Percentiles rank a stretch among this genome's conserved stretches.
Conservation (phyloP, 768 basidiomycete genomes). For the Galerina sulciceps region DNA sequence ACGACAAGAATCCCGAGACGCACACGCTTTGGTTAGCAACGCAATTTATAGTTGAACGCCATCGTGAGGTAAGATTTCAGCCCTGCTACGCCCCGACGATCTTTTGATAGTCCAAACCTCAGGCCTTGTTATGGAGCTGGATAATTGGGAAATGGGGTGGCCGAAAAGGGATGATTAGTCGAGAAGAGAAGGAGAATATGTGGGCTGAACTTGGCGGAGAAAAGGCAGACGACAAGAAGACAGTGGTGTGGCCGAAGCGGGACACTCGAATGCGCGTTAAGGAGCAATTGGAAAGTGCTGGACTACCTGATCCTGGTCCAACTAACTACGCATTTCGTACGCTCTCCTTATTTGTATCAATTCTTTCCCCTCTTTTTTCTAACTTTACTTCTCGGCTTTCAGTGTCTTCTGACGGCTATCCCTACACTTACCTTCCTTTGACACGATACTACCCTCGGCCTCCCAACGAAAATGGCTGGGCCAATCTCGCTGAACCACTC, state of each 20-base stretch:
- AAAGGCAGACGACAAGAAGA: background rate
- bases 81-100: background rate
- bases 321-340: constrained; percentile 4
- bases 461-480: background rate
- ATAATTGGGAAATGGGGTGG: constrained; percentile 1
- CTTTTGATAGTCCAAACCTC: background rate
- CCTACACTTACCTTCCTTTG: constrained; percentile 1
- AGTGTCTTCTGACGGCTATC: constrained; percentile 3
- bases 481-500: background rate
- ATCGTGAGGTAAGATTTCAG: background rate
- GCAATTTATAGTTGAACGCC: constrained; percentile 2
- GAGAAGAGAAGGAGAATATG: background rate
- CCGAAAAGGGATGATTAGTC: background rate
- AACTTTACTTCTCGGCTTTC: background rate
- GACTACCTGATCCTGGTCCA: background rate
- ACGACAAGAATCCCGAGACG: background rate
- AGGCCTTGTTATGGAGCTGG: constrained; percentile 4
- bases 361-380: background rate
- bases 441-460: background rate
- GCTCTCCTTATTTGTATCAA: too few species aligned
- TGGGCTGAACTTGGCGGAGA: constrained; percentile 1
- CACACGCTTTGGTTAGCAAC: constrained; percentile 6
- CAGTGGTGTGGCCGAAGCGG: background rate
- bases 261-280: background rate
- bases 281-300: background rate